These are phyloP conservation scores for Pichia sp. DNA, from an alignment of 1,139 yeast species.

Conservation along the genomic window DNA sequence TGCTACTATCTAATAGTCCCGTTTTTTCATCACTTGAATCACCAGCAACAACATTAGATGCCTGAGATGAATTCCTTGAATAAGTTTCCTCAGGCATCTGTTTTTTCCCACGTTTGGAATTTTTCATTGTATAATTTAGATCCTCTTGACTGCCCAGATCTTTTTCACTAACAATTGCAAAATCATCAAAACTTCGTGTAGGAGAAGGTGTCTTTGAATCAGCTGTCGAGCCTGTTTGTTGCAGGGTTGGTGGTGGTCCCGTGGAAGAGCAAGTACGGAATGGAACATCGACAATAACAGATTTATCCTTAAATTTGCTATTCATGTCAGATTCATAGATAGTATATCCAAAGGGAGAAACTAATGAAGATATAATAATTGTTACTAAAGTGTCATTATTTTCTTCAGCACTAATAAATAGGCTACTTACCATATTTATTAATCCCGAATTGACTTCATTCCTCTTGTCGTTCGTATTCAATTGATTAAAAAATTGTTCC, in stretches of 20 bases:
- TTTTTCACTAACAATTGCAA: slow-evolving; percentile 15
- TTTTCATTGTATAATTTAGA: slow-evolving; percentile 2
- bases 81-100: no score
- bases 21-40: slow-evolving; percentile 2
- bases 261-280: no score
- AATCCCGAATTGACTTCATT: no score
- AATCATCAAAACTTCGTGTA: slow-evolving; percentile 16
- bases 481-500: background rate
- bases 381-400: background rate
- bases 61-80: background rate
- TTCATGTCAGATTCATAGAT: background rate
- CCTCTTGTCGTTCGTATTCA: background rate
- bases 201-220: slow-evolving; percentile 8
- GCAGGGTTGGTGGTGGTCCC: no score
- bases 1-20: background rate
- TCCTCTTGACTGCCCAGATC: slow-evolving; percentile 9
- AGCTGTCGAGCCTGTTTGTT: no score
- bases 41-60: background rate
- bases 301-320: background rate
- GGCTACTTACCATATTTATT: background rate
- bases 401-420: background rate
- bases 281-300: no score
- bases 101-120: slow-evolving; percentile 2
- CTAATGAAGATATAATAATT: slow-evolving; percentile 1
- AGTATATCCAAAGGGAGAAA: slow-evolving; percentile 10